Evolutionary conservation across 345 rosid genomes (phyloP).

Genomic region (Lepidium didymum): DNA sequence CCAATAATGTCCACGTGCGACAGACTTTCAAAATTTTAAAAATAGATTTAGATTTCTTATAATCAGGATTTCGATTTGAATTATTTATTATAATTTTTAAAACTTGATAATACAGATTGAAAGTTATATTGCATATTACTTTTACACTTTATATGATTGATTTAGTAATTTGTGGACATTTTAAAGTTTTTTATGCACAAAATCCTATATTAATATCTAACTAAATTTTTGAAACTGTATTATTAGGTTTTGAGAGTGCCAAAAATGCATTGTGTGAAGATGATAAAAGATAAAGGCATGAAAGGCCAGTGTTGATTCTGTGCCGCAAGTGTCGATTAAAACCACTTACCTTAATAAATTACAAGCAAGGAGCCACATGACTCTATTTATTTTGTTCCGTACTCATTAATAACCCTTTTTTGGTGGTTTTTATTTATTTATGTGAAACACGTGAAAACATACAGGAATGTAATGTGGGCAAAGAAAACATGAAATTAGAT

Average conservation of each 20-base stretch:
- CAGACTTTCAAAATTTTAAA: too few relatives aligned
- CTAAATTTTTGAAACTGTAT: not conserved
- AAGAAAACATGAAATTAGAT: not conserved
- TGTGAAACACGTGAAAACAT: not conserved
- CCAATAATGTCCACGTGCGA: too few relatives aligned
- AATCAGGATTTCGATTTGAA: too few relatives aligned
- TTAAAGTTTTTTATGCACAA: too few relatives aligned
- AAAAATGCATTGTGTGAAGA: not conserved
- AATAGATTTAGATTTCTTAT: too few relatives aligned
- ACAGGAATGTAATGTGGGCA: not conserved
- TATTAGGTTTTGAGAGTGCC: not conserved
- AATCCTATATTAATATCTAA: too few relatives aligned
- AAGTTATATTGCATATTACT: too few relatives aligned
- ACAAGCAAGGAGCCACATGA: slow-evolving; percentile 8
- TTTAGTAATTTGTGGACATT: too few relatives aligned
- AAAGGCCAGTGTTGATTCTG: slow-evolving; percentile 19
- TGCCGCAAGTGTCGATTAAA: slow-evolving; percentile 7
- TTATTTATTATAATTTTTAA: too few relatives aligned
- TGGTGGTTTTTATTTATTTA: not conserved
- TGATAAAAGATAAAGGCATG: not conserved
- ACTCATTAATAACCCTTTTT: not conserved
- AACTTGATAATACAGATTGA: too few relatives aligned
- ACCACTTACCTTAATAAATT: not conserved
- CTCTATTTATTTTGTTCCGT: not conserved
- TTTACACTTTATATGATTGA: too few relatives aligned